These are phyloP conservation scores for Musa schizocarpa DNA, from an alignment of 176 grass and related monocot species.

Conservation along the genomic window DNA sequence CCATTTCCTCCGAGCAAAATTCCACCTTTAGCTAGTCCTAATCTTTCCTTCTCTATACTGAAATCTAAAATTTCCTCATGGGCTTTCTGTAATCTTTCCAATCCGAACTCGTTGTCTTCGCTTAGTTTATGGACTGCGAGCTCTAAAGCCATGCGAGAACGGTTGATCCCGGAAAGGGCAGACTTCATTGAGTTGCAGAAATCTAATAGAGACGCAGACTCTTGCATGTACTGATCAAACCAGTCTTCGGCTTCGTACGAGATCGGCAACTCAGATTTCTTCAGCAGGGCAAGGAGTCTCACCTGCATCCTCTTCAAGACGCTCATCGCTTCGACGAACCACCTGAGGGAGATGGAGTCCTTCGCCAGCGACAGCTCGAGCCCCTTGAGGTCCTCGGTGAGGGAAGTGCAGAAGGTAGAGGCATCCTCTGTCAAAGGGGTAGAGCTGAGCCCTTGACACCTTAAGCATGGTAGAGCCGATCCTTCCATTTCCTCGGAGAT, in stretches of 20 bases:
- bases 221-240: conserved; percentile 99
- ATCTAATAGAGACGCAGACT: conserved; percentile 69
- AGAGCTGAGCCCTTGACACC: background rate
- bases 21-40: conserved; percentile 15
- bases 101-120: conserved; percentile 11
- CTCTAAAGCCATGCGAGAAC: conserved; percentile 70
- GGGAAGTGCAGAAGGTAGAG: conserved; percentile 53
- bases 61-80: conserved; percentile 14
- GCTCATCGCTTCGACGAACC: conserved; percentile 68
- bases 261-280: conserved; percentile 46
- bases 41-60: conserved; percentile 30
- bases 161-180: conserved; percentile 45
- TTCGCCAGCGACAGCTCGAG: conserved; percentile 43
- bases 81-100: conserved; percentile 10
- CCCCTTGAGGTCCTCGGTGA: conserved; percentile 45
- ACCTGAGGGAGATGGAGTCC: conserved; percentile 56
- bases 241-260: conserved; percentile 26
- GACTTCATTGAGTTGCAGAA: conserved; percentile 84
- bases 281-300: conserved; percentile 53
- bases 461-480: conserved; percentile 20
- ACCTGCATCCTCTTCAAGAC: conserved; percentile 82
- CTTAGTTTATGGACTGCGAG: conserved; percentile 27
- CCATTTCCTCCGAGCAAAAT: conserved; percentile 12
- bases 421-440: conserved; percentile 29
- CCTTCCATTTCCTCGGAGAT: conserved; percentile 8